These are phyloP conservation scores for Alternaria sp. DNA, from an alignment of 2,329 filamentous ascomycete genomes.

Conservation along the genomic window DNA sequence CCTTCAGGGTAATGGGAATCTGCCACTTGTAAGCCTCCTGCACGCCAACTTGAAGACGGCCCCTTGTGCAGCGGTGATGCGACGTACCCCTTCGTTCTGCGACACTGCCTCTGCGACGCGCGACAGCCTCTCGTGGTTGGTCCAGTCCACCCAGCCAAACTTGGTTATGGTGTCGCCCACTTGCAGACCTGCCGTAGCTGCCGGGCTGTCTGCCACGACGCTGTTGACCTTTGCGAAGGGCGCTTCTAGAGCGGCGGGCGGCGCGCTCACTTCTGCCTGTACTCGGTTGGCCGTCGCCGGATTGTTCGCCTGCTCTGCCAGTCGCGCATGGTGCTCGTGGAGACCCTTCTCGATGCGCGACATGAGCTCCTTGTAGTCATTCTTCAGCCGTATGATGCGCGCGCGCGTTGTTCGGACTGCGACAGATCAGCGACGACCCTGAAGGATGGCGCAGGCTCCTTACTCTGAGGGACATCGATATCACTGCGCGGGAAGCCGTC, in stretches of 20 bases:
- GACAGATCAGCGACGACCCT: slow-evolving; percentile 49
- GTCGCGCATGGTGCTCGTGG: slow-evolving; percentile 86
- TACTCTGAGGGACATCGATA: slow-evolving; percentile 94
- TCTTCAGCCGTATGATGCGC: slow-evolving; percentile 86
- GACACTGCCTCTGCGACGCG: slow-evolving; percentile 91
- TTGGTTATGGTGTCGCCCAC: slow-evolving; percentile 80
- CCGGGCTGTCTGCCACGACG: slow-evolving; percentile 80
- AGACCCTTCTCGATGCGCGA: slow-evolving; percentile 79
- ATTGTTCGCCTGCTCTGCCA: slow-evolving; percentile 59
- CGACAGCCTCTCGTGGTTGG: slow-evolving; percentile 84
- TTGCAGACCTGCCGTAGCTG: slow-evolving; percentile 80
- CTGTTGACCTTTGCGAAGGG: slow-evolving; percentile 92
- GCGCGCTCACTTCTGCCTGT: slow-evolving; percentile 35
- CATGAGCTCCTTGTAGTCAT: slow-evolving; percentile 95
- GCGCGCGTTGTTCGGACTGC: slow-evolving; percentile 90
- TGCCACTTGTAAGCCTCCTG: slow-evolving; percentile 52
- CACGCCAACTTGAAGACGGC: slow-evolving; percentile 5
- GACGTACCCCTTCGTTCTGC: slow-evolving; percentile 84
- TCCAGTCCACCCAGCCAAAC: slow-evolving; percentile 84
- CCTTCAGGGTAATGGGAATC: slow-evolving; percentile 75
- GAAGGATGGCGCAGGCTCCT: slow-evolving; percentile 46
- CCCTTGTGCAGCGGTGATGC: neutral
- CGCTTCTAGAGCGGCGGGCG: slow-evolving; percentile 58
- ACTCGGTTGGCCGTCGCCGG: slow-evolving; percentile 40
- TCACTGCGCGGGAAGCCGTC: slow-evolving; percentile 94